Conservation (phyloP, 1,284 basidiomycete genomes). For the Leccinum olivaceoglutinosum region DNA sequence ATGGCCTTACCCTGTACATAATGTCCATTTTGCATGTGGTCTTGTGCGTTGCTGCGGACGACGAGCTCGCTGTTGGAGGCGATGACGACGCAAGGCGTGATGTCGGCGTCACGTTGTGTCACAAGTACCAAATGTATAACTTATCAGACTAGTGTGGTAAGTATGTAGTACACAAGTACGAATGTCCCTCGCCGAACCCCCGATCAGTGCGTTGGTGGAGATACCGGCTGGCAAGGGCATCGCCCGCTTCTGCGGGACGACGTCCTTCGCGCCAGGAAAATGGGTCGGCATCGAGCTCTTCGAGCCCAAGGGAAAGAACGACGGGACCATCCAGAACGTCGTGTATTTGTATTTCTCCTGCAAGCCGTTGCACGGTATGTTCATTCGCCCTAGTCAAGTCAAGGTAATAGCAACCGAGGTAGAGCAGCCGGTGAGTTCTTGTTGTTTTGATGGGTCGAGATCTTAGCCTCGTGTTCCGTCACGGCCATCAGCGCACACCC, state of each 20-base stretch:
- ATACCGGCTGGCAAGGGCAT: slow-evolving; percentile 77
- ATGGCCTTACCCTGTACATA: slow-evolving; percentile 20
- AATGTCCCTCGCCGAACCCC: slow-evolving; percentile 29
- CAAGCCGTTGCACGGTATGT: slow-evolving; percentile 76
- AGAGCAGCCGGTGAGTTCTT: slow-evolving; percentile 34
- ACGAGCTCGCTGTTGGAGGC: slow-evolving; percentile 9
- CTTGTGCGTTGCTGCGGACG: not conserved
- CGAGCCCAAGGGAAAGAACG: slow-evolving; percentile 88
- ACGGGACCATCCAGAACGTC: slow-evolving; percentile 83
- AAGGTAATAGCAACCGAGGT: slow-evolving; percentile 47
- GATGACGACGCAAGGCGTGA: slow-evolving; percentile 12
- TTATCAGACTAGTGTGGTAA: no score
- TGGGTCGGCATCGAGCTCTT: slow-evolving; percentile 94
- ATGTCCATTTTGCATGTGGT: slow-evolving; percentile 28
- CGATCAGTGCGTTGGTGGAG: slow-evolving; percentile 64
- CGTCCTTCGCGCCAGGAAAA: slow-evolving; percentile 83
- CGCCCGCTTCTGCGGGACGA: slow-evolving; percentile 83
- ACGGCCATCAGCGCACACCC: slow-evolving; percentile 21
- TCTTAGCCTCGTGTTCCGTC: not conserved
- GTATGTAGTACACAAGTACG: not conserved
- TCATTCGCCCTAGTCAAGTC: slow-evolving; percentile 87
- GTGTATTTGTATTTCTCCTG: slow-evolving; percentile 74
- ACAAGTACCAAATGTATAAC: slow-evolving; percentile 1
- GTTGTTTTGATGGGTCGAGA: not conserved
- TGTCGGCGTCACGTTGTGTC: slow-evolving; percentile 7